phyloP scores from a whole-genome alignment of 2,329 filamentous ascomycete genomes.

The Aspergillus cejpii region DNA sequence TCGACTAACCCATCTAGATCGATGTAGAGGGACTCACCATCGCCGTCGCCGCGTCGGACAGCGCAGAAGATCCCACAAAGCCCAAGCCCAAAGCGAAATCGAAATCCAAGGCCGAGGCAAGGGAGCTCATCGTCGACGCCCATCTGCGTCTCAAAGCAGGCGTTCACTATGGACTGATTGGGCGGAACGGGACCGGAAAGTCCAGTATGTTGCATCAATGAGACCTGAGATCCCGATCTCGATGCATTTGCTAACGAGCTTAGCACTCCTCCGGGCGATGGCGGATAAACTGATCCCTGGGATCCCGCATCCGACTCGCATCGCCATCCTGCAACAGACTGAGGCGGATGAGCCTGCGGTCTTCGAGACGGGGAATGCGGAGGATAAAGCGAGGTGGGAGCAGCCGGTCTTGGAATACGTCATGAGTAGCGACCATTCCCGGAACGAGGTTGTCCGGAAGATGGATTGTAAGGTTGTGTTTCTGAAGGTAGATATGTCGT shows the following conservation, averaged over 20 bases:
- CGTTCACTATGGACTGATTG: constrained; percentile 68
- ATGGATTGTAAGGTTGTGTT: constrained; percentile 47
- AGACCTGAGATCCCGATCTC: background rate
- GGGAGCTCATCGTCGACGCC: constrained; percentile 63
- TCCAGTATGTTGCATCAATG: constrained; percentile 51
- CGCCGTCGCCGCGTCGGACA: constrained; percentile 41
- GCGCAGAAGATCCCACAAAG: constrained; percentile 17
- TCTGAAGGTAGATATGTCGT: background rate
- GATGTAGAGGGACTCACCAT: constrained; percentile 69
- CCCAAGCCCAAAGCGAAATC: constrained; percentile 36
- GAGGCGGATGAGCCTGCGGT: constrained; percentile 32
- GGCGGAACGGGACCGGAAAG: constrained; percentile 76
- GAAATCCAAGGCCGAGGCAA: constrained; percentile 48
- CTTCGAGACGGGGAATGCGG: constrained; percentile 14
- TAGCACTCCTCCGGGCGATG: constrained; percentile 66
- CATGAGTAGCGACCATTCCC: constrained; percentile 46
- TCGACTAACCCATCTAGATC: constrained; percentile 41
- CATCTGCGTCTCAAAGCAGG: constrained; percentile 66
- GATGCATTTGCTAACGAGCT: constrained; percentile 2
- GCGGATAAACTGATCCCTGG: constrained; percentile 73
- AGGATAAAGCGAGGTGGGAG: constrained; percentile 15
- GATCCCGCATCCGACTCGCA: constrained; percentile 58
- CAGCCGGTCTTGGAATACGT: constrained; percentile 61
- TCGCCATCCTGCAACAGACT: constrained; percentile 66
- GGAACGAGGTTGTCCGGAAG: constrained; percentile 54